phyloP scores from a whole-genome alignment of 2,329 filamentous ascomycete genomes.

The Cladosporium velox region DNA sequence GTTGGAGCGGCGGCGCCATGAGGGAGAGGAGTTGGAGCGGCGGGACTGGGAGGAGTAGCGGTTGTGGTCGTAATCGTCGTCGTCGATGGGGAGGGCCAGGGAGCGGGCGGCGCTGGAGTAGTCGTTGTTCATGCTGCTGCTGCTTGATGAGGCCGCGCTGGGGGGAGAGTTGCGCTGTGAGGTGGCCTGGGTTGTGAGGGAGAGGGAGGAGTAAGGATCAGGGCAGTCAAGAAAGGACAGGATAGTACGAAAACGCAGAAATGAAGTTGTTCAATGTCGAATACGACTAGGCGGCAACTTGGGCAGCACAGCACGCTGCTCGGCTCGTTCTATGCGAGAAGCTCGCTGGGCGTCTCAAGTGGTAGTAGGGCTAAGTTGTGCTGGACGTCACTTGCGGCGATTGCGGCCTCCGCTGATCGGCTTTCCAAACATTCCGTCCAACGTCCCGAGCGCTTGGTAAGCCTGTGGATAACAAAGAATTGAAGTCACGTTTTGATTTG shows the following conservation, averaged over 20 bases:
- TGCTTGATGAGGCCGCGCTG: not conserved
- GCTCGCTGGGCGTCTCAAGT: not conserved
- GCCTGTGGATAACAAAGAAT: not conserved
- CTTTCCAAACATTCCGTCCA: not conserved
- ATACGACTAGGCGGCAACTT: constrained; percentile 1
- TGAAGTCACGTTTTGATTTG: not conserved
- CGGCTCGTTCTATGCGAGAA: constrained; percentile 5
- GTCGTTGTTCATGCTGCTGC: constrained; percentile 16
- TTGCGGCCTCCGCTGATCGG: not conserved
- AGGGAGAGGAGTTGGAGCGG: constrained; percentile 33
- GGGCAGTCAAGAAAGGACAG: not conserved
- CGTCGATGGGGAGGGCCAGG: constrained; percentile 54
- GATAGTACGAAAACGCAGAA: not conserved
- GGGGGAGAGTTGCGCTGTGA: not conserved
- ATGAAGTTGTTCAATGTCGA: not conserved
- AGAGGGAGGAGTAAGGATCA: not conserved
- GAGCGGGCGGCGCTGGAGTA: constrained; percentile 52
- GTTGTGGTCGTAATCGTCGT: constrained; percentile 26
- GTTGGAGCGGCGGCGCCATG: constrained; percentile 24
- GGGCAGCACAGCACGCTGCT: constrained; percentile 1
- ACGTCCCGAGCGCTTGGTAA: not conserved
- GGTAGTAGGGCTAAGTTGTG: not conserved
- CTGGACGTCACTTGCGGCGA: not conserved
- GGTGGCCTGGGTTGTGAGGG: not conserved
- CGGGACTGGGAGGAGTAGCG: constrained; percentile 29